Conservation (phyloP, 2,329 filamentous ascomycete genomes). For the Bimuria novae-zelandiae region DNA sequence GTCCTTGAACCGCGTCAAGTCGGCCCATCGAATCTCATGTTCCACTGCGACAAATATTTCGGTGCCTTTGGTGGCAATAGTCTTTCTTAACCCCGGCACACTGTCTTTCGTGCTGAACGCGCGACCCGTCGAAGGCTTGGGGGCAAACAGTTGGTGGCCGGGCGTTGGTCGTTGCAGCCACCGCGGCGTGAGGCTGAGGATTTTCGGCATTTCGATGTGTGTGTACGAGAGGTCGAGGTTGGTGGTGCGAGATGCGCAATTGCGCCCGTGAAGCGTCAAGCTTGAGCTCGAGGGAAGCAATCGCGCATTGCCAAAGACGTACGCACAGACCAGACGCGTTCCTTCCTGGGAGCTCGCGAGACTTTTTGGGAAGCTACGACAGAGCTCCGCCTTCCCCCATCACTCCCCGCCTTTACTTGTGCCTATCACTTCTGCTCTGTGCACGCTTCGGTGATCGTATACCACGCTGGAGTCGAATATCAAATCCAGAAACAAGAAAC, state of each 20-base stretch:
- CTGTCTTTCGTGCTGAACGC: conserved; percentile 30
- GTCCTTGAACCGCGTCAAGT: conserved; percentile 79
- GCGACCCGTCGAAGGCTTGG: conserved; percentile 48
- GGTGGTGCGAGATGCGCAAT: not conserved
- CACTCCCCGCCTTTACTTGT: not conserved
- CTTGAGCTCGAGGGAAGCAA: not conserved
- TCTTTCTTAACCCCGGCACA: conserved; percentile 55
- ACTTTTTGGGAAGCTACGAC: conserved; percentile 8
- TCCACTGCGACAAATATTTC: conserved; percentile 89
- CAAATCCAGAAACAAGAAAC: not conserved
- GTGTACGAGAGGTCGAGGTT: not conserved
- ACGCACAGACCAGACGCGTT: conserved; percentile 4
- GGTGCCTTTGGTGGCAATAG: conserved; percentile 78
- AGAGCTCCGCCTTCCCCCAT: conserved; percentile 8
- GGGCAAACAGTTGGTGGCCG: conserved; percentile 76
- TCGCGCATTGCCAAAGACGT: not conserved
- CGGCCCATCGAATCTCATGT: conserved; percentile 89
- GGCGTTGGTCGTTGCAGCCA: conserved; percentile 83
- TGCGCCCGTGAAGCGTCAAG: not conserved
- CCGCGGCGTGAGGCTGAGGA: conserved; percentile 81
- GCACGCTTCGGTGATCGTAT: not conserved
- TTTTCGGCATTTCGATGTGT: conserved; percentile 72
- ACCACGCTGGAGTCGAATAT: not conserved
- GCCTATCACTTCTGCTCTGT: not conserved
- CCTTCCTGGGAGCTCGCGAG: not conserved